Evolutionary conservation across 805 yeast genomes (phyloP).

Genomic region (Ogataea kodamae): DNA sequence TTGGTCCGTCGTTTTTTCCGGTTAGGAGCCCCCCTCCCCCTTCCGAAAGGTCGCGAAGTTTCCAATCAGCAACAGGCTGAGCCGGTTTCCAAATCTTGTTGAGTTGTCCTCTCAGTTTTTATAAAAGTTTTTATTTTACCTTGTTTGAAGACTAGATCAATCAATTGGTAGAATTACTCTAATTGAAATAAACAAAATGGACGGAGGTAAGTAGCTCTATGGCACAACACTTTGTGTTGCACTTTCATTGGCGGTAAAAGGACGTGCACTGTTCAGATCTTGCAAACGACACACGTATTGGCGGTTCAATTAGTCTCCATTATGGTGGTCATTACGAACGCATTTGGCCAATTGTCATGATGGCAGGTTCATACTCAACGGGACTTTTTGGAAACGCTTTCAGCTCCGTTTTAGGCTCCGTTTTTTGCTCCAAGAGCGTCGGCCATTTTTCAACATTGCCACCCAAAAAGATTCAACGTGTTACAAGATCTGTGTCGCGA

Average conservation of each 20-base stretch:
- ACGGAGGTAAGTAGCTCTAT: slow-evolving; percentile 62
- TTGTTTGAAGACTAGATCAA: slow-evolving; percentile 13
- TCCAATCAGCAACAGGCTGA: slow-evolving; percentile 14
- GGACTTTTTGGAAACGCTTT: too few species aligned
- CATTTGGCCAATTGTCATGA: not conserved
- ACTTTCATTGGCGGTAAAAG: slow-evolving; percentile 10
- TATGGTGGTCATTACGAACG: too few species aligned
- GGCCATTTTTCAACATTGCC: too few species aligned
- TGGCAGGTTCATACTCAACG: too few species aligned
- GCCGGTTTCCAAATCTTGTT: slow-evolving; percentile 17
- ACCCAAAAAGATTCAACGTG: too few species aligned
- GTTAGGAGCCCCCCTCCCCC: slow-evolving; percentile 13
- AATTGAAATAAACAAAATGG: slow-evolving; percentile 40
- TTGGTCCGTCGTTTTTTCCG: not conserved
- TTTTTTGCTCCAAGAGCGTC: too few species aligned
- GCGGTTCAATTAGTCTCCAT: not conserved
- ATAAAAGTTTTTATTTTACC: slow-evolving; percentile 15
- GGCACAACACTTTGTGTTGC: too few species aligned
- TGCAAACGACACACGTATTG: not conserved
- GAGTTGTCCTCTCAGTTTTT: slow-evolving; percentile 24
- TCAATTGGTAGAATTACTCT: slow-evolving; percentile 17
- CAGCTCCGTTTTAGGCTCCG: too few species aligned
- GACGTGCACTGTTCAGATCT: slow-evolving; percentile 6
- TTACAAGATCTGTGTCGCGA: too few species aligned
- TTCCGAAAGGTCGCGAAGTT: slow-evolving; percentile 12